Evolutionary conservation across 2,329 filamentous ascomycete species (phyloP), one percentile per base, ranked within the genome.

Genomic region (Diaporthe citrichinensis): DNA sequence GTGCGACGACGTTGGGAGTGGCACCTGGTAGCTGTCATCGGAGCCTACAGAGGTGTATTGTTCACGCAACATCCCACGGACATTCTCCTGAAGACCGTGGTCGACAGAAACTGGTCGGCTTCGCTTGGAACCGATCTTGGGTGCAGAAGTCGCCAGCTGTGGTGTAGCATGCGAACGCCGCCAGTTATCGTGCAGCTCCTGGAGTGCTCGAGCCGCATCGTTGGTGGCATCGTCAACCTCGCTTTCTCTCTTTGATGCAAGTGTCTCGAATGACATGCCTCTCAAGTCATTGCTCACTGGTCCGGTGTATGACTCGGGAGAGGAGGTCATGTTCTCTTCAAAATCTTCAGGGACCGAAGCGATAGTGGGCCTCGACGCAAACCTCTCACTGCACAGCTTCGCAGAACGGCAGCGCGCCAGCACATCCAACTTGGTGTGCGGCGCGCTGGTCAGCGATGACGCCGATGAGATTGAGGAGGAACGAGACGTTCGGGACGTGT

Each of bases 391-490:
- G 79, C 87, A 59, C 74, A 88, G 84, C 88, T 91, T 92, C 86
- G 87, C 86, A 78, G 86, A 89, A 81, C 90, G 90, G 86, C 88
- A 91, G 88, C 90, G 90, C 90, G 90, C 91, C 87, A 89, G 87
- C 81, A 89, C 86, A 83, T 90, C 89, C 87, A 88, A 83, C 84
- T 89, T 89, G 85, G 86, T 84, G 83, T 85, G 86, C 84, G 88
- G 90, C 90, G 90, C 90, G 87, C 87, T 90, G 83, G 85, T 88
- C 84, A 90, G 84, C 76, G 89, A 91, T 78, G 90, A 92, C 80
- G 89, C 87, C 80, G 90, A 92, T 74, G 90, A 92, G 84, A 92
- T 90, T 25, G 91, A 92, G 81, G 91, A 92, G 71, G 90, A 92
- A 82, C 90, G 90, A 78, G 91, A 92, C 77, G 90, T 87, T 77